Conservation (phyloP, 2,329 filamentous ascomycete genomes). For the Colletotrichum spaethianum region DNA sequence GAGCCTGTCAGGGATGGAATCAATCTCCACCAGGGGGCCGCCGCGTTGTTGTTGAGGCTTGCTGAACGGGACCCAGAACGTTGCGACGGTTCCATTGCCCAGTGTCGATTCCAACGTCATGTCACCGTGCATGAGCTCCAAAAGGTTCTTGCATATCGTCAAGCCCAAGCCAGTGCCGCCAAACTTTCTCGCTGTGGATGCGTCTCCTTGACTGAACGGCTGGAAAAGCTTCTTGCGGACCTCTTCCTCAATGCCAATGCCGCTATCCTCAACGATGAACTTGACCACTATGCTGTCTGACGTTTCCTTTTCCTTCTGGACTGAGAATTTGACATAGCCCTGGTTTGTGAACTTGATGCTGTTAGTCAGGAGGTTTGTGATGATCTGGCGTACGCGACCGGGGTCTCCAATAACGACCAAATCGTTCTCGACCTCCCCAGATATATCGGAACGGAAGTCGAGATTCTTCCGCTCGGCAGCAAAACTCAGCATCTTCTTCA, state of each 20-base stretch:
- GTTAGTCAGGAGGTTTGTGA: constrained; percentile 84
- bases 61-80: constrained; percentile 83
- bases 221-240: constrained; percentile 81
- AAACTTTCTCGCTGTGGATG: constrained; percentile 83
- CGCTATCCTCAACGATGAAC: constrained; percentile 83
- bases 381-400: constrained; percentile 85
- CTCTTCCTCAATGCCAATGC: constrained; percentile 86
- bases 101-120: constrained; percentile 79
- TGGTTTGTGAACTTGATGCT: constrained; percentile 82
- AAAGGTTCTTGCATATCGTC: constrained; percentile 85
- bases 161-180: constrained; percentile 84
- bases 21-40: constrained; percentile 68
- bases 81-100: constrained; percentile 79
- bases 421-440: constrained; percentile 73
- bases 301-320: constrained; percentile 74
- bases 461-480: constrained; percentile 86
- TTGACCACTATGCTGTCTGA: constrained; percentile 76
- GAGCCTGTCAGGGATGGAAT: constrained; percentile 76
- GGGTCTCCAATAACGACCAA: constrained; percentile 90
- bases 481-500: constrained; percentile 89
- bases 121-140: constrained; percentile 84
- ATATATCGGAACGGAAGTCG: constrained; percentile 77
- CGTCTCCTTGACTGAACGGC: constrained; percentile 86
- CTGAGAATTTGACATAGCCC: constrained; percentile 77
- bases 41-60: constrained; percentile 71